A percentile compares a stretch with the other conserved stretches of the same genome.
These are phyloP conservation scores for Tuber umbilicatum DNA, from an alignment of 495 filamentous ascomycete species.

Conservation along the genomic window DNA sequence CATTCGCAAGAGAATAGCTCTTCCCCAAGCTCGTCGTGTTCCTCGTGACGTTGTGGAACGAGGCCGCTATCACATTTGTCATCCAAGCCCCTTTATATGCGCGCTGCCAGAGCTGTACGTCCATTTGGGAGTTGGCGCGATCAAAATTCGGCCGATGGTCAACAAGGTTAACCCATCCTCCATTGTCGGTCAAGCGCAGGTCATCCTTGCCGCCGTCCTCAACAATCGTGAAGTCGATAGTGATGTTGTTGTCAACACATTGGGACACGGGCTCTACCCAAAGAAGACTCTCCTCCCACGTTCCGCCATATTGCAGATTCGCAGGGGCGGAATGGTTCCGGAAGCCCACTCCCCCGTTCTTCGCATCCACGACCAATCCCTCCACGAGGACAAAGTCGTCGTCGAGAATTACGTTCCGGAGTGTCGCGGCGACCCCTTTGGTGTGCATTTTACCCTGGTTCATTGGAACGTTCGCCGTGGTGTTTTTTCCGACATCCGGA, in stretches of 20 bases:
- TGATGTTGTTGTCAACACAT: conserved; percentile 48
- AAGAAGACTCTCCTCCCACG: conserved; percentile 47
- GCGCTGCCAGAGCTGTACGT: conserved; percentile 40
- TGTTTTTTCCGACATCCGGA: conserved; percentile 2
- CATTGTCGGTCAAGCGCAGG: conserved; percentile 43
- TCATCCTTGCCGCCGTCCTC: conserved; percentile 14
- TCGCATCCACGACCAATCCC: conserved; percentile 47
- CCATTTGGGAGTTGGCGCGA: conserved; percentile 31
- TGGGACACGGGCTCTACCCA: conserved; percentile 47
- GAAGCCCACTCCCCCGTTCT: conserved; percentile 46
- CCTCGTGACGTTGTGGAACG: conserved; percentile 36
- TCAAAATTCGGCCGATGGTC: conserved; percentile 9
- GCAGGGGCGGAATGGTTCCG: conserved; percentile 48
- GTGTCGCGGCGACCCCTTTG: conserved; percentile 3
- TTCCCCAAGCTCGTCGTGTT: conserved; percentile 2
- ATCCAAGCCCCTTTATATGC: conserved; percentile 47
- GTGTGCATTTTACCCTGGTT: conserved; percentile 27
- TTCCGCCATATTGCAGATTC: conserved; percentile 29
- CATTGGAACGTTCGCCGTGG: neutral
- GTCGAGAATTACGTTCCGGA: conserved; percentile 37
- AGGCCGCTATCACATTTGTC: conserved; percentile 41
- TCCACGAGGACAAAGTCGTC: conserved; percentile 42
- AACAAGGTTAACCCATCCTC: conserved; percentile 41
- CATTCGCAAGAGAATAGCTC: conserved; percentile 1
- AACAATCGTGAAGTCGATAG: conserved; percentile 42